Conservation (phyloP, 1,284 basidiomycete genomes). For the Ganoderma leucocontextum region DNA sequence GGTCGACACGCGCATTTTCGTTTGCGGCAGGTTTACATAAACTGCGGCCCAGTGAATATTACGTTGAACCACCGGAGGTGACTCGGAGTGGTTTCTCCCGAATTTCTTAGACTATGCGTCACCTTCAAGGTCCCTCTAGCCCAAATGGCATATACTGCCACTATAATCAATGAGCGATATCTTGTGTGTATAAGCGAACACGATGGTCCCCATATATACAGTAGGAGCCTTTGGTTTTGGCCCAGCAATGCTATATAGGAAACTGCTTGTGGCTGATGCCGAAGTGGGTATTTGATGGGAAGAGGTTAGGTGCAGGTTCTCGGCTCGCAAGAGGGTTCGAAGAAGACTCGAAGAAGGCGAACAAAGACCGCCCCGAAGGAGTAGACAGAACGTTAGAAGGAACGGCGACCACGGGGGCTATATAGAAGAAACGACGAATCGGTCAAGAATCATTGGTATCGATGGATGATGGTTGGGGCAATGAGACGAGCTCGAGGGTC, state of each 20-base stretch:
- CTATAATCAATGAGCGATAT: neutral
- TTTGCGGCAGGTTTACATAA: neutral
- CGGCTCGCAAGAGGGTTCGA: neutral
- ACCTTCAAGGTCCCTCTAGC: neutral
- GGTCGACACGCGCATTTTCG: neutral
- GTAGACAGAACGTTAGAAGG: neutral
- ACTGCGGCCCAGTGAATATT: no score
- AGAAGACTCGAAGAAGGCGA: neutral
- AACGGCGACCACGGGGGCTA: neutral
- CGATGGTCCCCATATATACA: neutral
- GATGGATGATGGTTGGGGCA: constrained; percentile 23
- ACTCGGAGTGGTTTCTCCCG: neutral
- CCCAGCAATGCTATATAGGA: neutral
- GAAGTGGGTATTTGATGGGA: neutral
- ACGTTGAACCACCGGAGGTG: no score
- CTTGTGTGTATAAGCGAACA: neutral
- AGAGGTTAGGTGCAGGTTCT: neutral
- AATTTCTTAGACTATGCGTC: neutral
- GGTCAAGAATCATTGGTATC: constrained; percentile 17
- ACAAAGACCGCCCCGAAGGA: neutral
- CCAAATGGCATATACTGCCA: neutral
- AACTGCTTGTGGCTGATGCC: neutral
- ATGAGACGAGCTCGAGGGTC: neutral
- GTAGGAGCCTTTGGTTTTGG: neutral
- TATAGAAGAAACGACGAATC: neutral